Conservation (phyloP, 768 basidiomycete genomes). For the Plicaturopsis crispa region DNA sequence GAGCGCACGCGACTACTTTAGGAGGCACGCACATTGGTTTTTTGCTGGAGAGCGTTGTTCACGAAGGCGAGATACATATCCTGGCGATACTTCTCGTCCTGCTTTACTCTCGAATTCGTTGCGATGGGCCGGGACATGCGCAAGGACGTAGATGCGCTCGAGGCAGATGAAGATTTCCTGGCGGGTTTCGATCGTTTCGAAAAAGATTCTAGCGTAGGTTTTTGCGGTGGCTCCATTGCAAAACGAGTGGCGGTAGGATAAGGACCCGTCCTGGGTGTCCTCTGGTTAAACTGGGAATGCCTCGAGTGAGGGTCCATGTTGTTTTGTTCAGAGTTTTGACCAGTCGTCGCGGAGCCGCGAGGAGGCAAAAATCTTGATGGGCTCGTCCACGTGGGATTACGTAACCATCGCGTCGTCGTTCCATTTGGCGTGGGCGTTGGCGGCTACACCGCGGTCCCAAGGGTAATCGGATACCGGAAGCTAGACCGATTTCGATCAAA, state of each 20-base stretch:
- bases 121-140: conserved; percentile 50
- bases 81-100: conserved; percentile 68
- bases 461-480: no score
- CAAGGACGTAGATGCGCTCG: conserved; percentile 11
- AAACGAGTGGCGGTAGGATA: conserved; percentile 34
- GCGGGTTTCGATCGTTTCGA: conserved; percentile 27
- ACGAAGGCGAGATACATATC: conserved; percentile 84
- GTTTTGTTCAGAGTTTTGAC: conserved; percentile 4
- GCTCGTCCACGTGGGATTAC: no score
- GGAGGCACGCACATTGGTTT: conserved; percentile 45
- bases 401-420: no score
- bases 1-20: conserved; percentile 5
- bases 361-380: no score
- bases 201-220: conserved; percentile 36
- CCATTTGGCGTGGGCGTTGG: no score
- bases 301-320: conserved; percentile 76
- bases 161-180: conserved; percentile 19
- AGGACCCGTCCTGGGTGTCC: conserved; percentile 64
- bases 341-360: not conserved
- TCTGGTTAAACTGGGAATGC: conserved; percentile 67
- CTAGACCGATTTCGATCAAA: no score
- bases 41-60: conserved; percentile 72
- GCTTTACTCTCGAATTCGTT: conserved; percentile 72
- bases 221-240: conserved; percentile 33
- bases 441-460: no score